A percentile compares a stretch with the other conserved stretches of the same genome.
Conservation (phyloP, 225 moss, liverwort and hornwort genomes). For the Pseudisothecium myosuroides region DNA sequence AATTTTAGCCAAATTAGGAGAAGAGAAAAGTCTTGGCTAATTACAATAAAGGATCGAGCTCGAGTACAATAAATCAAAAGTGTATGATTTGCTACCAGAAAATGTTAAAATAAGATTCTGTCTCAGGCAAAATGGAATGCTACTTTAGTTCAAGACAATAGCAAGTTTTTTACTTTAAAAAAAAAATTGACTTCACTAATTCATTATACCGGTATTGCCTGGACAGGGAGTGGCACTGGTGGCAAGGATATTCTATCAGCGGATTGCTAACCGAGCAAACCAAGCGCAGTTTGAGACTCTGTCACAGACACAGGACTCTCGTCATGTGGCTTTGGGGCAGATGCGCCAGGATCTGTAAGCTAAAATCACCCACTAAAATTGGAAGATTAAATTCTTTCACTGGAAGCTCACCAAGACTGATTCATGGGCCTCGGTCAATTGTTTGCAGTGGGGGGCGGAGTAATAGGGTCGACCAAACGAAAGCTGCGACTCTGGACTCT, state of each 20-base stretch:
- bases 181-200: too few species aligned
- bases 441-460: slow-evolving; percentile 4
- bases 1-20: not conserved
- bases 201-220: too few species aligned
- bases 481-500: not conserved
- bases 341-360: slow-evolving; percentile 22
- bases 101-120: not conserved
- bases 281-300: slow-evolving; percentile 10
- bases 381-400: not conserved
- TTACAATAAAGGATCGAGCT: not conserved
- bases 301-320: slow-evolving; percentile 1
- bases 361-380: not conserved
- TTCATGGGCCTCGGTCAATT: not conserved
- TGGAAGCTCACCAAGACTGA: not conserved
- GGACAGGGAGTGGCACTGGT: slow-evolving; percentile 7
- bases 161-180: not conserved
- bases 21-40: not conserved
- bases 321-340: slow-evolving; percentile 7
- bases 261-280: not conserved
- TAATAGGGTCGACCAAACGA: not conserved
- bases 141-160: too few species aligned
- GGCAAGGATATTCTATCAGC: slow-evolving; percentile 18
- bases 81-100: too few species aligned
- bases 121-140: too few species aligned
- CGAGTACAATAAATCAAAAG: not conserved